phyloP scores from a whole-genome alignment of 2,329 filamentous ascomycete species.

The Xylaria sp. region DNA sequence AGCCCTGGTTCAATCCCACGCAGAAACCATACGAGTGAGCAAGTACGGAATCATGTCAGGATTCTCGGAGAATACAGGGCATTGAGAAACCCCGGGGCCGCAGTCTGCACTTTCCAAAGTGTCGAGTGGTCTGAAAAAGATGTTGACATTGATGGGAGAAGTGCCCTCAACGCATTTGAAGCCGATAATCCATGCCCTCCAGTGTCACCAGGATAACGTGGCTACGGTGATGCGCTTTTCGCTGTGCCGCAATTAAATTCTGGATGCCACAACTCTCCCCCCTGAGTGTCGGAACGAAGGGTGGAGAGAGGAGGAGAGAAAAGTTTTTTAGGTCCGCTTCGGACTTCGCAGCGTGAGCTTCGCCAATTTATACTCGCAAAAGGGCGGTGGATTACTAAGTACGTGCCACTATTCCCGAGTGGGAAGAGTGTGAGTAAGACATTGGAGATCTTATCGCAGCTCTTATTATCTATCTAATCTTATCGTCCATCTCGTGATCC shows the following conservation, averaged over 20 bases:
- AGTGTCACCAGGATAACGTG: background rate
- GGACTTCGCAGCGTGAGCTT: too few species aligned
- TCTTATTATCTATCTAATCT: too few species aligned
- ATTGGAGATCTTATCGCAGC: too few species aligned
- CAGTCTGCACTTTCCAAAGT: background rate
- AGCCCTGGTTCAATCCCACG: background rate
- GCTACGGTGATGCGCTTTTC: background rate
- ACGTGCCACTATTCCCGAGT: too few species aligned
- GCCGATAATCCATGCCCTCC: background rate
- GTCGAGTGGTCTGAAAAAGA: background rate
- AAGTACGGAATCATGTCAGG: background rate
- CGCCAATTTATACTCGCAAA: too few species aligned
- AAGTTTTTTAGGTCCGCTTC: background rate
- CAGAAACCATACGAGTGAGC: background rate
- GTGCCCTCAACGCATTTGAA: background rate
- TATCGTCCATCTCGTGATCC: too few species aligned
- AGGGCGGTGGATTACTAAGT: too few species aligned
- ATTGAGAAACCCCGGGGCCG: background rate
- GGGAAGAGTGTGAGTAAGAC: too few species aligned
- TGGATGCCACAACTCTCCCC: background rate
- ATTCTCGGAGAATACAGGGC: background rate
- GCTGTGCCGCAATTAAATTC: background rate
- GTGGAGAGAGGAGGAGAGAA: background rate
- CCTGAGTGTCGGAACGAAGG: background rate
- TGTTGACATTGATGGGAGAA: conserved; percentile 1